Evolutionary conservation across 2,329 filamentous ascomycete species (phyloP).

Genomic region (Nemania serpens): DNA sequence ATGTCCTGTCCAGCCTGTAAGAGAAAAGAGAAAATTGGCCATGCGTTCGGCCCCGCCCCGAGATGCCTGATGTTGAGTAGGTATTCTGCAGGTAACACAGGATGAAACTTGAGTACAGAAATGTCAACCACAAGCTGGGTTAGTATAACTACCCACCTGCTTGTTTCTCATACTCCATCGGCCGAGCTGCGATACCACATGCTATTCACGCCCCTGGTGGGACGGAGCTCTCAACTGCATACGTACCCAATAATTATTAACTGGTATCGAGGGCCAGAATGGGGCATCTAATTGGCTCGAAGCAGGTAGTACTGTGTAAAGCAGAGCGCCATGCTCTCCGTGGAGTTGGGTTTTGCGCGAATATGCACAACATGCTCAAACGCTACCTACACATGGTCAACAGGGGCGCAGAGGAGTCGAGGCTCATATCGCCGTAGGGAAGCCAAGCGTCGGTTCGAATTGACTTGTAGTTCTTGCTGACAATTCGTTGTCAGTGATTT

Average conservation of each 20-base stretch:
- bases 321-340: conserved; percentile 28
- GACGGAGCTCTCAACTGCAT: conserved; percentile 20
- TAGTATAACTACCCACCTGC: not conserved
- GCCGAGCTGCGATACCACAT: conserved; percentile 6
- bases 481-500: too few relatives aligned
- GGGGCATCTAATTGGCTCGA: not conserved
- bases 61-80: not conserved
- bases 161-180: conserved; percentile 3
- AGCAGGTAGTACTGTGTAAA: not conserved
- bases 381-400: conserved; percentile 31
- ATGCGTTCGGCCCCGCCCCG: conserved; percentile 20
- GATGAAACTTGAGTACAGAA: conserved; percentile 18
- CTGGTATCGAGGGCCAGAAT: not conserved
- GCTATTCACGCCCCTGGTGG: conserved; percentile 12
- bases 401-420: conserved; percentile 29
- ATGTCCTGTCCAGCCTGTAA: conserved; percentile 17
- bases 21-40: conserved; percentile 10
- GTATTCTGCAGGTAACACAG: conserved; percentile 13
- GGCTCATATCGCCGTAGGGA: conserved; percentile 7
- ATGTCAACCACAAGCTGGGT: not conserved
- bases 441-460: conserved; percentile 11
- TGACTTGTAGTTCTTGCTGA: not conserved
- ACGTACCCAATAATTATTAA: conserved; percentile 16
- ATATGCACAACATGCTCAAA: conserved; percentile 36
- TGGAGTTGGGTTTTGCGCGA: conserved; percentile 32